Evolutionary conservation across 169 alveolate species (phyloP), one percentile per base, ranked within the genome.

Genomic region (Cryptosporidium baileyi): DNA sequence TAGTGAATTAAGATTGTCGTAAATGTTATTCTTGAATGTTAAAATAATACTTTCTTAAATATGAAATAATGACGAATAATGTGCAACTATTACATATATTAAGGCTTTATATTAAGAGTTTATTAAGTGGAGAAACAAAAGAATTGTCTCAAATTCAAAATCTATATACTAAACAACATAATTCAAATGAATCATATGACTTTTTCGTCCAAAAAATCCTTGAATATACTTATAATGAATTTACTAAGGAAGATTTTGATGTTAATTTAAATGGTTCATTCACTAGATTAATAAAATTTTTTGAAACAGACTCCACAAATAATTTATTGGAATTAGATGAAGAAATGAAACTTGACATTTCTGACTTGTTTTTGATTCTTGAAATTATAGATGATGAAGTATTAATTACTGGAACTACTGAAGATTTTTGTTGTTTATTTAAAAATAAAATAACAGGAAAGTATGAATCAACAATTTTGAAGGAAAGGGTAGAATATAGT

Each of bases 301-400:
- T 65, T 47, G n/a, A n/a, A n/a, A n/a, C n/a, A n/a, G n/a, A n/a
- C n/a, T 1, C 22, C 6, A 36, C 54, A 6, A 47, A 11, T 1
- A 34, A 22, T 47, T 61, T 24, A 63, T 17, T 17, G 6, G 44
- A 65, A 28, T 9, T 26, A 9, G 43, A 9, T 1, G 24, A 3
- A 26, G 34, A 47, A 17, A 22, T 51, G 2, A n/a, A 38, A 8
- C 81, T 65, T 32, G 81, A 65, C 8, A 65, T 49, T 49, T 26
- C 63, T 28, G 81, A 65, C 45, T 51, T 65, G 19, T 65, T 65
- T 51, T 38, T 65, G 8, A 47, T 65, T 19, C 47, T 65, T 28
- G 81, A 65, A 34, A 65, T 65, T n/a, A 17, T 65, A 8, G 81
- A 65, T 41, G 54, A 38, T 28, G 81, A 65, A 47, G 24, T 65